Conservation (phyloP, 768 basidiomycete genomes). For the Trametes punicea region DNA sequence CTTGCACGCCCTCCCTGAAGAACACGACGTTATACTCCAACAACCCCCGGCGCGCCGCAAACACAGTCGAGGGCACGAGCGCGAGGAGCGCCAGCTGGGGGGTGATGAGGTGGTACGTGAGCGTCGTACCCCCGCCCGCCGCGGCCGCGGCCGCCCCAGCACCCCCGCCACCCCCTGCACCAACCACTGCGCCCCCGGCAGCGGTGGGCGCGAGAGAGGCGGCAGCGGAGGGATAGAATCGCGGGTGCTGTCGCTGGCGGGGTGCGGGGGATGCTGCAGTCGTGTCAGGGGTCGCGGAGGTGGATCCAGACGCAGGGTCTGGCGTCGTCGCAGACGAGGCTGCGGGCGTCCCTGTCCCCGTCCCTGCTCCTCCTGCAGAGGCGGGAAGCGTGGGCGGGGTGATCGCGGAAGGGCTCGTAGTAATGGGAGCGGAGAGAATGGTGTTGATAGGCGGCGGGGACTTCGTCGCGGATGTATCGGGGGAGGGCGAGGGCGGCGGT, state of each 20-base stretch:
- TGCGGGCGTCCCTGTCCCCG: background rate
- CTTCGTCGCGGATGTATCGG: background rate
- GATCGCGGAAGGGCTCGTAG: constrained; percentile 13
- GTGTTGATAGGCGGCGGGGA: background rate
- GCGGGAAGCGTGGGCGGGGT: constrained; percentile 2
- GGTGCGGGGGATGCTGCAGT: background rate
- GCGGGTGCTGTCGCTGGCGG: constrained; percentile 35
- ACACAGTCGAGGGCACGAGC: constrained; percentile 68
- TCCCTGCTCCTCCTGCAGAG: too few species aligned
- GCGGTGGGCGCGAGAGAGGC: constrained; percentile 57
- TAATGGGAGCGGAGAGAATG: background rate
- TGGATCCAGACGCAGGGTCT: too few species aligned
- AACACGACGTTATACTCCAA: constrained; percentile 87
- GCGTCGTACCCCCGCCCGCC: too few species aligned
- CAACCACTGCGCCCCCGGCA: too few species aligned
- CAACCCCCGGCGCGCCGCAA: constrained; percentile 67
- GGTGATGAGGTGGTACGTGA: constrained; percentile 82
- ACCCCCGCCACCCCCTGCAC: constrained; percentile 29
- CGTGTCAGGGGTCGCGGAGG: background rate
- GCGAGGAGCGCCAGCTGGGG: constrained; percentile 68
- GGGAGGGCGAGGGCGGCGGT: background rate
- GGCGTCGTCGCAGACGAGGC: background rate
- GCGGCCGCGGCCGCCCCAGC: constrained; percentile 30
- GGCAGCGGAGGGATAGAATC: constrained; percentile 69
- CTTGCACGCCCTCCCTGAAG: constrained; percentile 78